Percentiles rank a stretch among this genome's conserved stretches.
Conservation (phyloP, 2,329 filamentous ascomycete species). For the Phialophora macrospora region DNA sequence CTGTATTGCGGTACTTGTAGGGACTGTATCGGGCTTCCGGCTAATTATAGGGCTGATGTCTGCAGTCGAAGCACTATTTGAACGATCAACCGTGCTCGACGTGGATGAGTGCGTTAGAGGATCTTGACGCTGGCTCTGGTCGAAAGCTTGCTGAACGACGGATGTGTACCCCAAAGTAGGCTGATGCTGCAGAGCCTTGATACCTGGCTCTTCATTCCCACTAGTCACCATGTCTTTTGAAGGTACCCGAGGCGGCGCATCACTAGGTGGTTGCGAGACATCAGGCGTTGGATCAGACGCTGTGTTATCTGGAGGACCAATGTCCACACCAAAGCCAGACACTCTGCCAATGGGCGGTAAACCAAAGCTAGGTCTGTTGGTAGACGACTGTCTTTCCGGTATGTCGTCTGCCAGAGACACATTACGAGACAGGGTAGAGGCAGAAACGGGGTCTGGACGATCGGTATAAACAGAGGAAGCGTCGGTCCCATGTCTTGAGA, state of each 20-base stretch:
- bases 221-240: neutral
- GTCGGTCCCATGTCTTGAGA: constrained; percentile 33
- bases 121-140: constrained; percentile 60
- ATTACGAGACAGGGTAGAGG: constrained; percentile 29
- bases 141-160: constrained; percentile 69
- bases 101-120: constrained; percentile 59
- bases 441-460: constrained; percentile 37
- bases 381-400: constrained; percentile 8
- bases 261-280: constrained; percentile 1
- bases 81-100: constrained; percentile 59
- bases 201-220: neutral
- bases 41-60: constrained; percentile 70
- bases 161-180: constrained; percentile 62
- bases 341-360: constrained; percentile 32
- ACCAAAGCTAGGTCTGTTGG: constrained; percentile 16
- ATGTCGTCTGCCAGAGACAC: constrained; percentile 23
- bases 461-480: constrained; percentile 39
- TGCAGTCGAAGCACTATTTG: constrained; percentile 66
- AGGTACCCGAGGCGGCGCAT: neutral
- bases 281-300: neutral
- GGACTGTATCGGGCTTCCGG: constrained; percentile 55
- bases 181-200: constrained; percentile 53
- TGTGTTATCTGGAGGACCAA: constrained; percentile 15
- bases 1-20: constrained; percentile 52
- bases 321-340: constrained; percentile 36